These are phyloP conservation scores for Astrothelium macrocarpum DNA, from an alignment of 495 filamentous ascomycete genomes.

Conservation along the genomic window DNA sequence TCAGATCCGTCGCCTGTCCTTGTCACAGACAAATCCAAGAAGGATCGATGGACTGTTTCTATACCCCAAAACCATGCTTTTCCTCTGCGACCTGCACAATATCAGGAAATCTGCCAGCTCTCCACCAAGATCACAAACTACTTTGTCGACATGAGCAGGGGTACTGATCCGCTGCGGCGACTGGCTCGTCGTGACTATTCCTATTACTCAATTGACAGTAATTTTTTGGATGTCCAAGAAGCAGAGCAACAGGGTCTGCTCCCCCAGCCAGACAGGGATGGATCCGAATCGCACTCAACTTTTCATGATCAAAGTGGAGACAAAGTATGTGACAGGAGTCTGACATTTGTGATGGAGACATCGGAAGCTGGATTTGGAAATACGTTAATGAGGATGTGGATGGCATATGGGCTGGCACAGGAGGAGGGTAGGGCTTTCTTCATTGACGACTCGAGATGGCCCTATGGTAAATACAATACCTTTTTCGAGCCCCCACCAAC, in stretches of 20 bases:
- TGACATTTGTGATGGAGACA: conserved; percentile 64
- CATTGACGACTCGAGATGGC: conserved; percentile 66
- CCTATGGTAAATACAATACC: conserved; percentile 57
- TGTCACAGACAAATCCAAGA: conserved; percentile 46
- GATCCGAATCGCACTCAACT: conserved; percentile 22
- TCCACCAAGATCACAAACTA: conserved; percentile 6
- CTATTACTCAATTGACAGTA: conserved; percentile 50
- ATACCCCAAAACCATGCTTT: conserved; percentile 51
- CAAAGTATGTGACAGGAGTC: conserved; percentile 51
- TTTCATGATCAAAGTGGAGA: conserved; percentile 27
- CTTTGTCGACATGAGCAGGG: conserved; percentile 1
- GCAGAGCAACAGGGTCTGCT: conserved; percentile 50
- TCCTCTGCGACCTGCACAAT: conserved; percentile 49
- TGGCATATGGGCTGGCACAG: conserved; percentile 62
- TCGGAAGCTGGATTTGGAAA: conserved; percentile 57
- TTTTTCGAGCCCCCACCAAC: conserved; percentile 55
- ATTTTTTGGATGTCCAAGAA: conserved; percentile 59
- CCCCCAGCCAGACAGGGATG: conserved; percentile 24
- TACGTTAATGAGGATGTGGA: conserved; percentile 63
- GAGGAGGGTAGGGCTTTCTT: conserved; percentile 63
- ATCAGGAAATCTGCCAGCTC: conserved; percentile 47
- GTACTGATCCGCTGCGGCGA: conserved; percentile 20
- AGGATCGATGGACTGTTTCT: conserved; percentile 57
- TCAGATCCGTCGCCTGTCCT: conserved; percentile 50
- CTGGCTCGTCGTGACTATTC: conserved; percentile 27